Percentiles rank a stretch among this genome's conserved stretches.
Evolutionary conservation across 2,329 filamentous ascomycete species (phyloP).

Genomic region (Calonectria pseudoreteaudii): DNA sequence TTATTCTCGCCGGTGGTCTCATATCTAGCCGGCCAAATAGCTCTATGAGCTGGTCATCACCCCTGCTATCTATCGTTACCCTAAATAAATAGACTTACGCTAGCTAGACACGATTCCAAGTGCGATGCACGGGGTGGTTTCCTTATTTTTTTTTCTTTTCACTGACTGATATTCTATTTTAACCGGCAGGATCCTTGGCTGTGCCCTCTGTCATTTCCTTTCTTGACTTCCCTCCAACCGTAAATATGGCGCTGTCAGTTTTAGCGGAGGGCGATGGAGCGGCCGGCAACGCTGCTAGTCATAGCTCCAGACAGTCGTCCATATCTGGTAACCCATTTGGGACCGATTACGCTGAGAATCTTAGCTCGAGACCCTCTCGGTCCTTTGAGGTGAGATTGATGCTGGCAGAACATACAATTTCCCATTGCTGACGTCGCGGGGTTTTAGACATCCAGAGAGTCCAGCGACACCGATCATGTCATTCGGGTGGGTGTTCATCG

Average conservation of each 20-base stretch:
- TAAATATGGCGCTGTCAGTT: not conserved
- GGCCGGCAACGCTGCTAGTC: not conserved
- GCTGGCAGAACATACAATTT: not conserved
- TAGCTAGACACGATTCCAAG: not conserved
- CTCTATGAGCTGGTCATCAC: not conserved
- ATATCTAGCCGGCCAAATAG: not conserved
- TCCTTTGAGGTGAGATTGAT: not conserved
- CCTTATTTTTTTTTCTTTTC: not conserved
- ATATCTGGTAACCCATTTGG: not conserved
- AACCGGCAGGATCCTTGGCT: not conserved
- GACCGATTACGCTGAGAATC: not conserved
- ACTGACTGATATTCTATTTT: not conserved
- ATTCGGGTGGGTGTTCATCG: not conserved
- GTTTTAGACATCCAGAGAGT: not conserved
- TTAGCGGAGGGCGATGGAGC: not conserved
- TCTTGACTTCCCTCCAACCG: not conserved
- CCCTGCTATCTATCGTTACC: not conserved
- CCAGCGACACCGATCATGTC: not conserved
- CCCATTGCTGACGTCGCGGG: not conserved
- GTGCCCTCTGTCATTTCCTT: not conserved
- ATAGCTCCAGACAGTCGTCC: not conserved
- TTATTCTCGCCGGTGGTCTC: not conserved
- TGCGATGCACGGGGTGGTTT: not conserved
- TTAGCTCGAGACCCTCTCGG: not conserved
- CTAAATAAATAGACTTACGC: not conserved